A percentile compares a stretch with the other conserved stretches of the same genome.
Conservation (phyloP, 768 basidiomycete species). For the Hericium rajendrae region DNA sequence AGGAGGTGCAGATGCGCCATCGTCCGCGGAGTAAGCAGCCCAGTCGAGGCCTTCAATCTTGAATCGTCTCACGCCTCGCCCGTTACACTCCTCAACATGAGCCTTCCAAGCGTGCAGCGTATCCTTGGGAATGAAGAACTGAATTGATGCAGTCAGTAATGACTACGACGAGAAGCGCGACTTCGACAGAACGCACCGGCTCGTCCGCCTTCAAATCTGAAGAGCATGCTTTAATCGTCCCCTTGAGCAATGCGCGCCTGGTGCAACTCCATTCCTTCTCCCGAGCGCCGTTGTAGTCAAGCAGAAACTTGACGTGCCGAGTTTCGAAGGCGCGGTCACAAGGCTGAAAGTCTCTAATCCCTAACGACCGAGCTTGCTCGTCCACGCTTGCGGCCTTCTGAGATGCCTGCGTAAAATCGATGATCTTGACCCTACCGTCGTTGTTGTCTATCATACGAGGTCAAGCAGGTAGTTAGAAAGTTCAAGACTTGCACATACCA, state of each 20-base stretch:
- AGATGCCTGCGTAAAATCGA: constrained; percentile 34
- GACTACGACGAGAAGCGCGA: neutral
- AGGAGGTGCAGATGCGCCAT: no score
- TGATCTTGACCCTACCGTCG: constrained; percentile 33
- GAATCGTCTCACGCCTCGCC: neutral
- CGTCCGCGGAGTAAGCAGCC: neutral
- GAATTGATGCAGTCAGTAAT: neutral
- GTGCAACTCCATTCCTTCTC: constrained; percentile 8
- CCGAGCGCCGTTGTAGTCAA: constrained; percentile 35
- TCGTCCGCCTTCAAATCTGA: neutral
- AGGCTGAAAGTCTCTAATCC: constrained; percentile 26
- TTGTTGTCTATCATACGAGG: constrained; percentile 24
- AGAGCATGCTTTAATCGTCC: neutral
- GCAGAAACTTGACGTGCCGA: constrained; percentile 45
- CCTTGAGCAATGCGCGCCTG: neutral
- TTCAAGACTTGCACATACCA: constrained; percentile 9
- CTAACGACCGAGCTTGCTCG: constrained; percentile 18
- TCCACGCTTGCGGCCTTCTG: constrained; percentile 19
- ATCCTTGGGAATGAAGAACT: constrained; percentile 6
- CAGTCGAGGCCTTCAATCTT: neutral
- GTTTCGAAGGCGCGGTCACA: constrained; percentile 41
- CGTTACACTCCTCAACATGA: constrained; percentile 5
- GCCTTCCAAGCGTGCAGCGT: constrained; percentile 11
- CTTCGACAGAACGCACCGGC: neutral
- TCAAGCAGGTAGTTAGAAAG: neutral